These are phyloP conservation scores for Geotrichum ghanense DNA, from an alignment of 805 yeast genomes.

Conservation along the genomic window DNA sequence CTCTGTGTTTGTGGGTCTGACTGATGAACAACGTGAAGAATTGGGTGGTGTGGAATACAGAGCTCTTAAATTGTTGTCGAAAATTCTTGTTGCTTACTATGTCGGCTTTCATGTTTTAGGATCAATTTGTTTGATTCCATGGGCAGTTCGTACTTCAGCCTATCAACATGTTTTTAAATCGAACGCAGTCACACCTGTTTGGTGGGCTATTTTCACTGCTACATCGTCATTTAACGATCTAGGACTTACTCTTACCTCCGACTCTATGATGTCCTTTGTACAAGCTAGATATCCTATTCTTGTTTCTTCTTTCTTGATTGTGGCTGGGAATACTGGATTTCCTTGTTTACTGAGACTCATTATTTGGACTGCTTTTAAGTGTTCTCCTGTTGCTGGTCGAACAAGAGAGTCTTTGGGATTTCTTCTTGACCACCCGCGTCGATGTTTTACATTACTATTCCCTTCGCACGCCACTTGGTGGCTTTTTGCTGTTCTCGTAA, in stretches of 20 bases:
- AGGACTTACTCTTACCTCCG: conserved; percentile 72
- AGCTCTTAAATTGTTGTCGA: conserved; percentile 65
- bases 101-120: conserved; percentile 63
- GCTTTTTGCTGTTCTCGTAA: conserved; percentile 65
- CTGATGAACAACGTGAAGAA: conserved; percentile 81
- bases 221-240: conserved; percentile 75
- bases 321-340: conserved; percentile 91
- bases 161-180: conserved; percentile 28
- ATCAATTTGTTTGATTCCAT: conserved; percentile 37
- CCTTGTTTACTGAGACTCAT: conserved; percentile 73
- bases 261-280: conserved; percentile 64
- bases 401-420: conserved; percentile 67
- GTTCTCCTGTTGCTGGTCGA: conserved; percentile 44
- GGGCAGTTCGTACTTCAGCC: conserved; percentile 28
- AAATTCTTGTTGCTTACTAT: conserved; percentile 54
- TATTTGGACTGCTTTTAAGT: conserved; percentile 67
- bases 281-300: conserved; percentile 55
- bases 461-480: conserved; percentile 96
- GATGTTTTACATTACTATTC: conserved; percentile 87
- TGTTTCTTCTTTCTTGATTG: conserved; percentile 55
- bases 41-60: conserved; percentile 96
- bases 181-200: conserved; percentile 60
- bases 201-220: conserved; percentile 91
- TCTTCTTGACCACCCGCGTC: conserved; percentile 87
- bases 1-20: conserved; percentile 79